These are phyloP conservation scores for Chaetomium cochliodes DNA, from an alignment of 495 filamentous ascomycete species.

Conservation along the genomic window DNA sequence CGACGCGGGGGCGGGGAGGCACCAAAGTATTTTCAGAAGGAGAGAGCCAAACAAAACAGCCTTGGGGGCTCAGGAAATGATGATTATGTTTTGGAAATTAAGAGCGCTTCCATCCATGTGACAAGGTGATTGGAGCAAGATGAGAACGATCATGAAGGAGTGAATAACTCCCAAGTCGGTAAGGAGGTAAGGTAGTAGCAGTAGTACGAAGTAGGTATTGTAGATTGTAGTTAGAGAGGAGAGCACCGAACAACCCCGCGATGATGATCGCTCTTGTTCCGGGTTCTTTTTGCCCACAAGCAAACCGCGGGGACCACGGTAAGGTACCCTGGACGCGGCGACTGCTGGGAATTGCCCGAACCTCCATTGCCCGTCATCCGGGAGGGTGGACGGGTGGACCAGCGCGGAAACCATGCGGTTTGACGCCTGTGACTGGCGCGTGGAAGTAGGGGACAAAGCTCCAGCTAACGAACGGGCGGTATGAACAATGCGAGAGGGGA, in stretches of 20 bases:
- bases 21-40: not conserved
- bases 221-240: too few relatives aligned
- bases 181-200: too few relatives aligned
- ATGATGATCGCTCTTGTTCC: not conserved
- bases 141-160: not conserved
- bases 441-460: slow-evolving; percentile 8
- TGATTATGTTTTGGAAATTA: not conserved
- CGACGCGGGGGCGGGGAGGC: not conserved
- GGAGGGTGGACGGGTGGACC: slow-evolving; percentile 8
- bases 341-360: not conserved
- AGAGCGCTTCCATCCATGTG: not conserved
- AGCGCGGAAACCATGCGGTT: slow-evolving; percentile 1
- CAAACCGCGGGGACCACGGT: not conserved
- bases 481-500: not conserved
- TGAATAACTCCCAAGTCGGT: too few relatives aligned
- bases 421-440: slow-evolving; percentile 9
- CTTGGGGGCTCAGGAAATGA: too few relatives aligned
- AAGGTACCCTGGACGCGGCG: not conserved
- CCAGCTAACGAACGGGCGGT: not conserved
- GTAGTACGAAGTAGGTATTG: too few relatives aligned
- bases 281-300: not conserved
- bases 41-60: too few relatives aligned
- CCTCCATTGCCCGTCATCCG: not conserved
- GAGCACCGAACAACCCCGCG: slow-evolving; percentile 8
- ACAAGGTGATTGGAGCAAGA: not conserved